Conservation (phyloP, 2,329 filamentous ascomycete genomes). For the Xylogone sp. region DNA sequence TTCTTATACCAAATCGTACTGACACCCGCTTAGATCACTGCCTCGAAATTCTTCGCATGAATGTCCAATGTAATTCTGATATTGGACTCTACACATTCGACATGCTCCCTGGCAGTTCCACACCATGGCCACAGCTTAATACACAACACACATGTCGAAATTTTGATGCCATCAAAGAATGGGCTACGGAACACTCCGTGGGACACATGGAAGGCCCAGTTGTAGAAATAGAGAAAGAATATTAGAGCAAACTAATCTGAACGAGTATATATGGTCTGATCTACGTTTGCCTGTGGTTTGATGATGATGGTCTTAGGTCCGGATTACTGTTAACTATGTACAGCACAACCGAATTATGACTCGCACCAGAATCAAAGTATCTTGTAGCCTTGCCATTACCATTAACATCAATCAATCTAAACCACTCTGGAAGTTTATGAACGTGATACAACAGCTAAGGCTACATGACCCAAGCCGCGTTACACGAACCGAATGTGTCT, state of each 20-base stretch:
- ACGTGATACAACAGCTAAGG: too few species aligned
- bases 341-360: too few species aligned
- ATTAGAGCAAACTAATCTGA: background rate
- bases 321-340: too few species aligned
- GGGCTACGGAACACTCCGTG: conserved; percentile 49
- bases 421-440: too few species aligned
- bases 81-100: conserved; percentile 52
- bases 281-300: too few species aligned
- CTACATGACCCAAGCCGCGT: too few species aligned
- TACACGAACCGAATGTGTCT: too few species aligned
- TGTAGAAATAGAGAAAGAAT: background rate
- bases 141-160: conserved; percentile 51
- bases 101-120: conserved; percentile 36
- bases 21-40: conserved; percentile 49
- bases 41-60: conserved; percentile 48
- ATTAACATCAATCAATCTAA: too few species aligned
- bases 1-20: too few species aligned
- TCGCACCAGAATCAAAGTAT: too few species aligned
- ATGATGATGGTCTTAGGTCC: too few species aligned
- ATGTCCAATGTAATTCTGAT: conserved; percentile 52
- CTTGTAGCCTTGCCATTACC: too few species aligned
- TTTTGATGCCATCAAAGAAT: conserved; percentile 46
- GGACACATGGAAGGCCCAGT: conserved; percentile 22
- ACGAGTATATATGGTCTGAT: background rate
- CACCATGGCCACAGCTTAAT: conserved; percentile 53